These are phyloP conservation scores for Kazachstania psychrophila DNA, from an alignment of 805 yeast genomes.

Conservation along the genomic window DNA sequence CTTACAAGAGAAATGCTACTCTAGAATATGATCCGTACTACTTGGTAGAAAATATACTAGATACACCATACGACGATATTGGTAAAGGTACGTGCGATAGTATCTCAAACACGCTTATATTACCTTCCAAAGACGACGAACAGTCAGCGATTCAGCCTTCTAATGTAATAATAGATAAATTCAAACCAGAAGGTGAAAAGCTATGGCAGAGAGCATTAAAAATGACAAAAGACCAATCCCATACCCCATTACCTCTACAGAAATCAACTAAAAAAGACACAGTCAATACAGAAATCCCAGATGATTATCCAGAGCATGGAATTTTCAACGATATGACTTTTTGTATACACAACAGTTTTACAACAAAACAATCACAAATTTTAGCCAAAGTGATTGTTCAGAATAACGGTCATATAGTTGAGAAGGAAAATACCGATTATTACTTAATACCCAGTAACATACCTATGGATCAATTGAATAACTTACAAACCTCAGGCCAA, in stretches of 20 bases:
- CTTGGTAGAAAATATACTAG: constrained; percentile 14
- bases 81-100: constrained; percentile 27
- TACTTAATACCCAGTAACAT: constrained; percentile 19
- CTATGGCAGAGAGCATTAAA: constrained; percentile 25
- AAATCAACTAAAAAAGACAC: too few relatives aligned
- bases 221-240: background rate
- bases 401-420: constrained; percentile 17
- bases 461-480: constrained; percentile 9
- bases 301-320: background rate
- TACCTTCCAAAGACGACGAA: background rate
- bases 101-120: too few relatives aligned
- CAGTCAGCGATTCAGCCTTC: background rate
- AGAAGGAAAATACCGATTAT: background rate
- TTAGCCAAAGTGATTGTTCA: constrained; percentile 17
- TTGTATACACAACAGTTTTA: constrained; percentile 12
- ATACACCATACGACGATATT: constrained; percentile 20
- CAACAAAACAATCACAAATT: constrained; percentile 14
- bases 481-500: constrained; percentile 8
- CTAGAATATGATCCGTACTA: constrained; percentile 32
- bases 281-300: background rate
- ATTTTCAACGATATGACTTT: constrained; percentile 14
- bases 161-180: constrained; percentile 12
- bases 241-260: background rate
- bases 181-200: constrained; percentile 22
- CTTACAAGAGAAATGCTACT: constrained; percentile 34